Conservation (phyloP, 2,329 filamentous ascomycete genomes). For the Gyromitra esculenta region DNA sequence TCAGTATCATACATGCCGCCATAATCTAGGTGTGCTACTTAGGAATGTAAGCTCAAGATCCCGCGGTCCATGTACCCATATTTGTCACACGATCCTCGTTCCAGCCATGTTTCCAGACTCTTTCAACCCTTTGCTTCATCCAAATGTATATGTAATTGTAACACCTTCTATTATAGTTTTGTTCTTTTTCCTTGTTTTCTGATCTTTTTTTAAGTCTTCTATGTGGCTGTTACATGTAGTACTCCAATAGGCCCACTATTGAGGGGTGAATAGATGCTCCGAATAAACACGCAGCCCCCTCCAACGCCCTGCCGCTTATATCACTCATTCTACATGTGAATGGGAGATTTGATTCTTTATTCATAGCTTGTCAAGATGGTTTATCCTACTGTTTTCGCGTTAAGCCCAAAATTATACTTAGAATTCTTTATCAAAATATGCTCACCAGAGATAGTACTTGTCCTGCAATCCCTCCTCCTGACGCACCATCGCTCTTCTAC, state of each 20-base stretch:
- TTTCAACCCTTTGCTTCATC: neutral
- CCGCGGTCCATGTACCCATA: neutral
- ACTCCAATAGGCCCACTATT: neutral
- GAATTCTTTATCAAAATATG: constrained; percentile 16
- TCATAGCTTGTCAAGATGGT: neutral
- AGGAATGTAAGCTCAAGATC: no score
- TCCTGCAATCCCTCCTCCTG: neutral
- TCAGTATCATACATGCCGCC: no score
- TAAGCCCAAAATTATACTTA: neutral
- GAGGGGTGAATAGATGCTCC: constrained; percentile 4
- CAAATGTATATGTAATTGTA: neutral
- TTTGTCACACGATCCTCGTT: neutral
- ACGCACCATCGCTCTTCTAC: neutral
- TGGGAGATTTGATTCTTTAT: constrained; percentile 12
- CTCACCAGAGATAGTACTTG: neutral
- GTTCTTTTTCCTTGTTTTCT: neutral
- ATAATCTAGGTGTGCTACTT: no score
- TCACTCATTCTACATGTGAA: constrained; percentile 6
- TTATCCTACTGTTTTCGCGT: neutral
- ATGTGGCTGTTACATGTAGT: neutral
- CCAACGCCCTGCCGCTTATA: neutral
- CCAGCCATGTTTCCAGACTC: neutral
- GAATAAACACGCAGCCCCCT: neutral
- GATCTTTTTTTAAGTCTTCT: neutral
- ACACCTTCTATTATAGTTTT: neutral